phyloP scores from a whole-genome alignment of 495 filamentous ascomycete genomes.

The Penicillium turbatum region DNA sequence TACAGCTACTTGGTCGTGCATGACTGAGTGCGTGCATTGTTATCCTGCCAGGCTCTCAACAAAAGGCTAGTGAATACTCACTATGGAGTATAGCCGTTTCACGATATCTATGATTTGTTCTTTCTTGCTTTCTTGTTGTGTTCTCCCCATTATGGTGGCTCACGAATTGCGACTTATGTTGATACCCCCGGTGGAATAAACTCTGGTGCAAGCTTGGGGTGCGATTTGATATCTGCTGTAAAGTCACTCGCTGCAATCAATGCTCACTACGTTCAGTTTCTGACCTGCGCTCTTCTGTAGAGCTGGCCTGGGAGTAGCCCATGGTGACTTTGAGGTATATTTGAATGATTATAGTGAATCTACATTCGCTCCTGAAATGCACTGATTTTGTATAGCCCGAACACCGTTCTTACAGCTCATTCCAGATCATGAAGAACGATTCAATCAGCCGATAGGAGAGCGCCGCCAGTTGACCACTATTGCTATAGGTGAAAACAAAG shows the following conservation, averaged over 20 bases:
- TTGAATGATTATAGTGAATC: no score
- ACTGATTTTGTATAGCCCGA: no score
- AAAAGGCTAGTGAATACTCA: background rate
- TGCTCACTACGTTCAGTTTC: background rate
- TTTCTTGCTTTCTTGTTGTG: conserved; percentile 16
- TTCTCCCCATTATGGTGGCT: conserved; percentile 15
- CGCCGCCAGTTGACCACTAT: no score
- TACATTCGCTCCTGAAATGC: no score
- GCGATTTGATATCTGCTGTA: background rate
- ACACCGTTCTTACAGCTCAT: no score
- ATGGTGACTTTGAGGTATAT: no score
- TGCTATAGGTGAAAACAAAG: no score
- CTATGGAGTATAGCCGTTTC: conserved; percentile 3
- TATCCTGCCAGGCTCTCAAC: no score
- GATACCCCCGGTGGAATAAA: conserved; percentile 26
- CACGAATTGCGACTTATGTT: conserved; percentile 29
- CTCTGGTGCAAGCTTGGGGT: conserved; percentile 7
- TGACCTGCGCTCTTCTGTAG: background rate
- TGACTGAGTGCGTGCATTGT: background rate
- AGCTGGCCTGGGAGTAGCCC: no score
- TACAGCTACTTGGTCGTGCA: background rate
- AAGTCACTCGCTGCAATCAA: conserved; percentile 7
- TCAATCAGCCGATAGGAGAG: no score
- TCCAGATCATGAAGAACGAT: no score
- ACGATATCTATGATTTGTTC: conserved; percentile 6